Percentiles rank a stretch among this genome's conserved stretches.
Evolutionary conservation across 805 yeast species (phyloP).

Genomic region (Candida patagonica): DNA sequence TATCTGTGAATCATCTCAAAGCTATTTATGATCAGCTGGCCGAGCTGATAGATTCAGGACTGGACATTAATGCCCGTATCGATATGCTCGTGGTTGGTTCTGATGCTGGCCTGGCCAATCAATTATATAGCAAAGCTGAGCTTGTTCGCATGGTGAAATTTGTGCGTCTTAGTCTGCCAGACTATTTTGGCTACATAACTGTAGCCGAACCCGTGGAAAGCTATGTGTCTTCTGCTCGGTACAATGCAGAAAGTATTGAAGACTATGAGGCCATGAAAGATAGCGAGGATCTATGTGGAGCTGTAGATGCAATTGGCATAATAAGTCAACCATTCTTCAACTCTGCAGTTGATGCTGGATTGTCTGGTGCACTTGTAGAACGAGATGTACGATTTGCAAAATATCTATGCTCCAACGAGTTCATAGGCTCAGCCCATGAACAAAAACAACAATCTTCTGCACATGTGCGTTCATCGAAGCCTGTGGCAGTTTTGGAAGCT

Average conservation of each 20-base stretch:
- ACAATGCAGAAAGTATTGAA: conserved; percentile 13
- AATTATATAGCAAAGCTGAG: conserved; percentile 12
- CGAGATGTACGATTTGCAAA: conserved; percentile 49
- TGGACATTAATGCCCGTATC: conserved; percentile 11
- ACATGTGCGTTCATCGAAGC: conserved; percentile 1
- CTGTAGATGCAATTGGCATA: conserved; percentile 68
- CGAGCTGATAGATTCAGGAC: conserved; percentile 9
- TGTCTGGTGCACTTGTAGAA: conserved; percentile 55
- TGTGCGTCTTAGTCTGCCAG: conserved; percentile 10
- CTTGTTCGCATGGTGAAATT: conserved; percentile 15
- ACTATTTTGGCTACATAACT: conserved; percentile 45
- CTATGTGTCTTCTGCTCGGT: conserved; percentile 27
- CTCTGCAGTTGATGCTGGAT: conserved; percentile 42
- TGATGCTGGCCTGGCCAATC: conserved; percentile 15
- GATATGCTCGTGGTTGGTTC: conserved; percentile 20
- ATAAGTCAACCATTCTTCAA: conserved; percentile 72
- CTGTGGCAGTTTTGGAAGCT: conserved; percentile 64
- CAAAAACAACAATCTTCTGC: neutral
- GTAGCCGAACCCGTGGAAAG: conserved; percentile 80
- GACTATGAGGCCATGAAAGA: conserved; percentile 15
- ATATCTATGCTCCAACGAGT: conserved; percentile 38
- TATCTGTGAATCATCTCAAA: neutral
- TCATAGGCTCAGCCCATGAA: conserved; percentile 15
- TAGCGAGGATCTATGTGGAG: conserved; percentile 62
- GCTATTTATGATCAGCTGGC: conserved; percentile 1